Percentiles rank a stretch among this genome's conserved stretches.
phyloP scores from a whole-genome alignment of 2,329 filamentous ascomycete species.

The Hirsutella thompsonii region DNA sequence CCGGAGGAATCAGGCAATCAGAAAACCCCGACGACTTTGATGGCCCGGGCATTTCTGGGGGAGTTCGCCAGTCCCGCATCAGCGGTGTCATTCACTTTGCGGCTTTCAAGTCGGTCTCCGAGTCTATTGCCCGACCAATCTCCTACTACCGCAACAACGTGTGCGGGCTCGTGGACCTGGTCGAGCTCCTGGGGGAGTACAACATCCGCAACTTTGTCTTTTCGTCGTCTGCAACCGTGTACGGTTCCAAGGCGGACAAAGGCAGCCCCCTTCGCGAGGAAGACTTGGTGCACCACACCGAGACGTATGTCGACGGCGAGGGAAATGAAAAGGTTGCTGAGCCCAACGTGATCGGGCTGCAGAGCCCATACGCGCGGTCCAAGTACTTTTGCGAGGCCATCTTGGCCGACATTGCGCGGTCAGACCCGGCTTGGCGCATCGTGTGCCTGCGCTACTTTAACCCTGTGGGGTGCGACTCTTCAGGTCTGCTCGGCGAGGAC shows the following conservation, averaged over 20 bases:
- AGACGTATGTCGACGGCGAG: slow-evolving; percentile 27
- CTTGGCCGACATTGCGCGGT: slow-evolving; percentile 44
- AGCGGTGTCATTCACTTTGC: slow-evolving; percentile 56
- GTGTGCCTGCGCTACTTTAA: slow-evolving; percentile 56
- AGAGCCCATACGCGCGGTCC: slow-evolving; percentile 52
- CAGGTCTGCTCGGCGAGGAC: slow-evolving; percentile 51
- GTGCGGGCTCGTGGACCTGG: slow-evolving; percentile 46
- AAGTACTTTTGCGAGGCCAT: slow-evolving; percentile 60
- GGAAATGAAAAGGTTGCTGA: slow-evolving; percentile 15
- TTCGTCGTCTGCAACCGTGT: slow-evolving; percentile 55
- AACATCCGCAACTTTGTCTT: slow-evolving; percentile 55
- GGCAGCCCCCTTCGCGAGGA: slow-evolving; percentile 42
- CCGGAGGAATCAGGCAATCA: background rate
- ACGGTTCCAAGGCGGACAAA: slow-evolving; percentile 39
- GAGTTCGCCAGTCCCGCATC: slow-evolving; percentile 33
- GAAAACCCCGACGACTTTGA: slow-evolving; percentile 1
- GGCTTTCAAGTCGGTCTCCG: slow-evolving; percentile 52
- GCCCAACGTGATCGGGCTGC: slow-evolving; percentile 32
- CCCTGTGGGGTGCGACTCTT: slow-evolving; percentile 52
- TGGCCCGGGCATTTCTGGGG: background rate
- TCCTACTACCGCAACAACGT: slow-evolving; percentile 59
- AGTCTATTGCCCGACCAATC: slow-evolving; percentile 46
- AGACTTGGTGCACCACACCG: slow-evolving; percentile 31
- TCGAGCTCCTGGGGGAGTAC: slow-evolving; percentile 41
- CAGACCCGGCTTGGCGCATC: slow-evolving; percentile 49